Conservation (phyloP, 2,329 filamentous ascomycete genomes). For the Camptophora hylomeconis region DNA sequence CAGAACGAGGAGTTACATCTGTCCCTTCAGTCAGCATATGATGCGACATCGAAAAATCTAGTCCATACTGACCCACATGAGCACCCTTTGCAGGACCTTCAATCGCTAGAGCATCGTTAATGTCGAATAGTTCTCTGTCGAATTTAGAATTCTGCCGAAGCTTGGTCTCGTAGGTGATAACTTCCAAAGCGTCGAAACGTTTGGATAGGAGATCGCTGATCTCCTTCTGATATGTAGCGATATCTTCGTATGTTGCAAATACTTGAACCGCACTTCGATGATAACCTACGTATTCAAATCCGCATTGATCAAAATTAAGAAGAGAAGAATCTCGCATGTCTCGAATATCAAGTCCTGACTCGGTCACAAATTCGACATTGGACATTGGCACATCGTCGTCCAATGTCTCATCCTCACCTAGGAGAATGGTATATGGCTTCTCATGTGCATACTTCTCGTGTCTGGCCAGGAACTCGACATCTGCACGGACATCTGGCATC, state of each 20-base stretch:
- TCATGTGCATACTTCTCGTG: conserved; percentile 4
- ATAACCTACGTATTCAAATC: conserved; percentile 5
- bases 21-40: not conserved
- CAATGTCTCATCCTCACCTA: conserved; percentile 2
- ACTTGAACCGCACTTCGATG: not conserved
- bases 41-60: not conserved
- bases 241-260: conserved; percentile 1
- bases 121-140: conserved; percentile 4
- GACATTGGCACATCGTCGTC: conserved; percentile 3
- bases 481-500: too few species aligned
- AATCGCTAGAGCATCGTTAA: conserved; percentile 4
- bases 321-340: conserved; percentile 2
- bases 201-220: conserved; percentile 3
- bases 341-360: conserved; percentile 2
- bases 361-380: conserved; percentile 5
- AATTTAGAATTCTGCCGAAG: conserved; percentile 4
- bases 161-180: conserved; percentile 5
- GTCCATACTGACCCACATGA: conserved; percentile 5
- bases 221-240: conserved; percentile 2
- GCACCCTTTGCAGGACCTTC: conserved; percentile 7
- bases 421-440: conserved; percentile 7
- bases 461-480: conserved; percentile 3
- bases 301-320: conserved; percentile 5
- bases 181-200: conserved; percentile 3
- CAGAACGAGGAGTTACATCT: conserved; percentile 4